Conservation (phyloP, 129 eudicot species). For the Kitagawia praeruptora region DNA sequence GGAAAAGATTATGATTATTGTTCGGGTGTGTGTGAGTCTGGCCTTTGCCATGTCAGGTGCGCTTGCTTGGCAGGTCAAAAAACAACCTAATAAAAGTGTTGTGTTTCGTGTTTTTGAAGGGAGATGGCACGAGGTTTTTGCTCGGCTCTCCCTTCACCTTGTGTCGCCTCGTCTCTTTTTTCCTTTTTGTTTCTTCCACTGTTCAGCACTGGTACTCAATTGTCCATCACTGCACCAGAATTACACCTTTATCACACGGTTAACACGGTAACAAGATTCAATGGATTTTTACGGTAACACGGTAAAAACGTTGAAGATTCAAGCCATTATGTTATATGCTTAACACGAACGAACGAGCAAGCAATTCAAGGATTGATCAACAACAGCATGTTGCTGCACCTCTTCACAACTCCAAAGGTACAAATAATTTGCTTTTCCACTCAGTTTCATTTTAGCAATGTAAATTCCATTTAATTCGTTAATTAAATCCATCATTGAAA, state of each 20-base stretch:
- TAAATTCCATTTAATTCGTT: too few species aligned
- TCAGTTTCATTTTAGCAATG: too few species aligned
- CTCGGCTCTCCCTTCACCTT: conserved; percentile 60
- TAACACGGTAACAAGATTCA: not conserved
- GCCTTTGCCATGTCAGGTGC: conserved; percentile 98
- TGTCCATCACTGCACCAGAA: not conserved
- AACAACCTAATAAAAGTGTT: conserved; percentile 20
- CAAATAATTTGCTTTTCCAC: not conserved
- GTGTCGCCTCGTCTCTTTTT: conserved; percentile 20
- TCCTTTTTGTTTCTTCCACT: too few species aligned
- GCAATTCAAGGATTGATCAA: not conserved
- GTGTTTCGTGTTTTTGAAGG: conserved; percentile 38
- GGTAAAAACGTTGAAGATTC: not conserved
- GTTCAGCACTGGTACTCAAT: not conserved
- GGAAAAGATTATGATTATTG: not conserved
- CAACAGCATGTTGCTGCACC: not conserved
- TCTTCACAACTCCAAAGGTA: not conserved
- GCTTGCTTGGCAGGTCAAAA: conserved; percentile 95
- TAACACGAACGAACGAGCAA: not conserved
- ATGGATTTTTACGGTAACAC: not conserved
- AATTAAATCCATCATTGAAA: too few species aligned
- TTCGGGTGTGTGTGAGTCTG: conserved; percentile 13
- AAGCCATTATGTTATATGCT: not conserved
- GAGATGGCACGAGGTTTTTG: conserved; percentile 72
- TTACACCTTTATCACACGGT: too few species aligned